Evolutionary conservation across 164 flowering plant species (phyloP).

Genomic region (Euptelea pleiosperma): DNA sequence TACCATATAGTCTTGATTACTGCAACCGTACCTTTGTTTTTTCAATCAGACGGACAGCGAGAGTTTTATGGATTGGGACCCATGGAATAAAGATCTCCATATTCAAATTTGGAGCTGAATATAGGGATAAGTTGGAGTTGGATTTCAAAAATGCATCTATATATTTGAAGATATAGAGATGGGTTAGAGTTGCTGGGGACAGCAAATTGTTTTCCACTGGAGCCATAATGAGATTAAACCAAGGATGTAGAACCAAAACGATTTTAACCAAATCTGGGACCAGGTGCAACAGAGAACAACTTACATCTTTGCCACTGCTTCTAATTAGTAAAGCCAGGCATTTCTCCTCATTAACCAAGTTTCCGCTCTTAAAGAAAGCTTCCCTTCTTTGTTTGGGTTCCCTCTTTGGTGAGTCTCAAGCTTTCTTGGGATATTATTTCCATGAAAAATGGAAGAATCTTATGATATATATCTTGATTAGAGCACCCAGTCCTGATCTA

Average conservation of each 20-base stretch:
- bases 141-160: no score
- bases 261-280: background rate
- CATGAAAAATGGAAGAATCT: background rate
- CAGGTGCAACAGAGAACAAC: background rate
- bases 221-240: background rate
- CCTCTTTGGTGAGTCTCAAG: background rate
- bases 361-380: no score
- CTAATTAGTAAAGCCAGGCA: background rate
- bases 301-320: background rate
- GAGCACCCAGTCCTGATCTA: slow-evolving; percentile 1
- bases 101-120: no score
- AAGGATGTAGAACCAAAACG: background rate
- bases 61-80: no score
- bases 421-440: background rate
- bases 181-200: no score
- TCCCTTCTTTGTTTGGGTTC: background rate
- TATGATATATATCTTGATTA: slow-evolving; percentile 5
- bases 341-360: background rate
- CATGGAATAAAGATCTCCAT: no score
- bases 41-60: no score
- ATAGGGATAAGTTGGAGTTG: no score
- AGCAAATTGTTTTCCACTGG: no score
- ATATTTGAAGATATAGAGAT: no score
- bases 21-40: no score
- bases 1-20: no score